phyloP scores from a whole-genome alignment of 805 yeast genomes.

The Saccharomycopsis fermentans region DNA sequence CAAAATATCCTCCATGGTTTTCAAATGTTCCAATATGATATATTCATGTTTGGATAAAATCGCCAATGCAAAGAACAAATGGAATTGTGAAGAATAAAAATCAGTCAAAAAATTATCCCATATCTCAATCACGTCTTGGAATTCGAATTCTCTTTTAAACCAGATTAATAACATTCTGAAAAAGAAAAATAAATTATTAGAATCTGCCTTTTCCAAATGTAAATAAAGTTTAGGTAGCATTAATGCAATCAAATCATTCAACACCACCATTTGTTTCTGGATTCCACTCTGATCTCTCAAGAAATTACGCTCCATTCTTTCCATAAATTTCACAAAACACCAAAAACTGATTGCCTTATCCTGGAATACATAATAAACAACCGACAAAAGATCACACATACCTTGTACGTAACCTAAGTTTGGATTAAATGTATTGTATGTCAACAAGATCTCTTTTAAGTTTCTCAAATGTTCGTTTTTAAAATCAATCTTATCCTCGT shows the following conservation, averaged over 20 bases:
- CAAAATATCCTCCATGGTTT: constrained; percentile 81
- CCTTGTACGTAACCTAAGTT: constrained; percentile 96
- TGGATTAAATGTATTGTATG: constrained; percentile 75
- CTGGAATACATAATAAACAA: constrained; percentile 53
- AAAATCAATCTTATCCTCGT: constrained; percentile 34
- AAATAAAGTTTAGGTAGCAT: constrained; percentile 78
- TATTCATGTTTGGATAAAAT: constrained; percentile 81
- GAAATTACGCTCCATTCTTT: constrained; percentile 90
- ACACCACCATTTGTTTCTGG: constrained; percentile 73
- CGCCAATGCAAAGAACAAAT: constrained; percentile 77
- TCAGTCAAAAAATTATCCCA: constrained; percentile 95
- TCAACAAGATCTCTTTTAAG: constrained; percentile 68
- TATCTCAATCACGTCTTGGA: constrained; percentile 64
- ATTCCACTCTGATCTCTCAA: constrained; percentile 88
- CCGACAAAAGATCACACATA: constrained; percentile 89
- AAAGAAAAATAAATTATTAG: constrained; percentile 84
- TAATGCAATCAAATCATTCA: constrained; percentile 79
- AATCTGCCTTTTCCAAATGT: constrained; percentile 80
- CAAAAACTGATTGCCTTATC: constrained; percentile 81
- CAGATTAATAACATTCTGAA: constrained; percentile 92
- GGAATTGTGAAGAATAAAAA: constrained; percentile 76
- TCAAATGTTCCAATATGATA: constrained; percentile 62
- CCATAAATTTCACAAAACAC: constrained; percentile 84
- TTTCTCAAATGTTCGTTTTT: constrained; percentile 63
- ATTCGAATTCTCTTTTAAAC: constrained; percentile 85